phyloP scores from a whole-genome alignment of 2,329 filamentous ascomycete genomes.

The Fusarium denticulatum region DNA sequence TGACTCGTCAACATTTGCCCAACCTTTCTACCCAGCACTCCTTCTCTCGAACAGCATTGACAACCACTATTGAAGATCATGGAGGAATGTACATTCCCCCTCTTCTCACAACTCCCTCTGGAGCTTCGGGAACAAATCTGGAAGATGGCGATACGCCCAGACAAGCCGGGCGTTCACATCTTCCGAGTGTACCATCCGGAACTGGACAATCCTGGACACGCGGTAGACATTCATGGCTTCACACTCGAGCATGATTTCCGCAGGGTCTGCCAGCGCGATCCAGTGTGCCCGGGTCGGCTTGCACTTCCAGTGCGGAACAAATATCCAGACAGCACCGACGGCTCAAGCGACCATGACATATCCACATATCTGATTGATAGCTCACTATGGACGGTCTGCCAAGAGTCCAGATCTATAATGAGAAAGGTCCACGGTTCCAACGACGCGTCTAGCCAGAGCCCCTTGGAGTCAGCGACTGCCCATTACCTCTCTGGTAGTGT shows the following conservation, averaged over 20 bases:
- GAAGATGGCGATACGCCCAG: background rate
- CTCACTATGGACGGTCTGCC: background rate
- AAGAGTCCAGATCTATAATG: background rate
- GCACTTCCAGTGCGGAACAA: background rate
- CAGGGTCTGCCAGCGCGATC: no score
- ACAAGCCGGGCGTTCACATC: background rate
- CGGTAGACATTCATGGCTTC: background rate
- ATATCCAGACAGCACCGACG: background rate
- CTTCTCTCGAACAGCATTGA: rapidly evolving
- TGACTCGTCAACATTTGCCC: rapidly evolving
- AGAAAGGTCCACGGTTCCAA: no score
- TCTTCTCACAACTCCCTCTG: background rate
- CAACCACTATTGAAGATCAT: background rate
- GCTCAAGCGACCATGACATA: background rate
- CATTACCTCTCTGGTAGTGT: background rate
- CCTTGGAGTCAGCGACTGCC: background rate
- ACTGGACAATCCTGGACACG: rapidly evolving
- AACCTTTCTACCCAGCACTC: background rate
- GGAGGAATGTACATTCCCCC: background rate
- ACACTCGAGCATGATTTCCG: background rate
- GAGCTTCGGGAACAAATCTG: background rate
- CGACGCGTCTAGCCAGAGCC: no score
- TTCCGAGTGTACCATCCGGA: background rate
- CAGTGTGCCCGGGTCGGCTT: background rate
- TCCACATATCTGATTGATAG: background rate